phyloP scores from a whole-genome alignment of 805 yeast genomes.

The Yamadazyma laniorum region DNA sequence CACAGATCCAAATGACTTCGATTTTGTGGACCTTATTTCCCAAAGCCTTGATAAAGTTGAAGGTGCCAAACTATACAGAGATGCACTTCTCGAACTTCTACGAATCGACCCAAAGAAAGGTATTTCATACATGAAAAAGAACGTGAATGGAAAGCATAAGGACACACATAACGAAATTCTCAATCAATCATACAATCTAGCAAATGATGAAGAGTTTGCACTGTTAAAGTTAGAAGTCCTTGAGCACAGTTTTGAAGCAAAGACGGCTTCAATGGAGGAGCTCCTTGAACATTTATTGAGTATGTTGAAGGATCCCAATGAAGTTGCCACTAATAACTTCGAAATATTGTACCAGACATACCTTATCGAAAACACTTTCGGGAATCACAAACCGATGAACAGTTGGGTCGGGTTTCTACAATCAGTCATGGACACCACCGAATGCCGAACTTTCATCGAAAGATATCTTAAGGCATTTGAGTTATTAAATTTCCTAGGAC shows the following conservation, averaged over 20 bases:
- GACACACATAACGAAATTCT: slow-evolving; percentile 30
- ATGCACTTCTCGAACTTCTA: slow-evolving; percentile 30
- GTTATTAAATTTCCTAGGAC: slow-evolving; percentile 16
- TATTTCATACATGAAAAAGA: slow-evolving; percentile 28
- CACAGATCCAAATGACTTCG: neutral
- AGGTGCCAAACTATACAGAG: slow-evolving; percentile 27
- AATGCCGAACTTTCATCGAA: slow-evolving; percentile 25
- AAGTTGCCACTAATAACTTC: slow-evolving; percentile 22
- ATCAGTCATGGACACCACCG: slow-evolving; percentile 24
- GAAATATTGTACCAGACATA: slow-evolving; percentile 27
- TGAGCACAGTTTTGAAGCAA: slow-evolving; percentile 28
- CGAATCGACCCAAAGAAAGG: slow-evolving; percentile 28
- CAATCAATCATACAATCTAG: slow-evolving; percentile 24
- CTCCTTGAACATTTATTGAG: slow-evolving; percentile 24
- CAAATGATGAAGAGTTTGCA: slow-evolving; percentile 23
- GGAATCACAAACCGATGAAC: slow-evolving; percentile 18
- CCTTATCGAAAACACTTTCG: slow-evolving; percentile 26
- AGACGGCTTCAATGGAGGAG: slow-evolving; percentile 19
- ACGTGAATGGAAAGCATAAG: slow-evolving; percentile 24
- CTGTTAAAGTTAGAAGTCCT: slow-evolving; percentile 34
- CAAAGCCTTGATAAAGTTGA: slow-evolving; percentile 13
- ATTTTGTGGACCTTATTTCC: slow-evolving; percentile 9
- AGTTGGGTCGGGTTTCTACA: slow-evolving; percentile 38
- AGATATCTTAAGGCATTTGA: slow-evolving; percentile 36
- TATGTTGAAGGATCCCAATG: slow-evolving; percentile 18